phyloP scores from a whole-genome alignment of 805 yeast species.

The Zygoascus bituminiphila region DNA sequence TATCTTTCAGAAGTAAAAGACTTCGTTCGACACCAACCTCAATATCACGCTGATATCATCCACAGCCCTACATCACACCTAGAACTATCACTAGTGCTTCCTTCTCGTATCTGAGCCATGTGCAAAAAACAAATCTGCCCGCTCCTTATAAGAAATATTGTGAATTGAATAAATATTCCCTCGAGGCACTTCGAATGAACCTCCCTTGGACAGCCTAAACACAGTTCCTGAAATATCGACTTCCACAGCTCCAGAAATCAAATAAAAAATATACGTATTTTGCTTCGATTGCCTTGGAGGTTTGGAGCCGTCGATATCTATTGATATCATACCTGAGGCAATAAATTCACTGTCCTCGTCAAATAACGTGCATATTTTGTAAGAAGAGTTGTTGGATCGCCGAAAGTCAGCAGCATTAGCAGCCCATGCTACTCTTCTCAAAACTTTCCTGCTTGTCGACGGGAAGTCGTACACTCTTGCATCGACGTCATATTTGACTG shows the following conservation, averaged over 20 bases:
- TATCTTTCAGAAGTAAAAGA: too few species aligned
- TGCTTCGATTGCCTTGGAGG: slow-evolving; percentile 53
- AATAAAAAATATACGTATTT: slow-evolving; percentile 66
- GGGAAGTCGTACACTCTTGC: slow-evolving; percentile 44
- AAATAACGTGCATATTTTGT: slow-evolving; percentile 55
- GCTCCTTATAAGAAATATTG: slow-evolving; percentile 46
- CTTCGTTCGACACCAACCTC: too few species aligned
- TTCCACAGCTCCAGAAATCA: slow-evolving; percentile 60
- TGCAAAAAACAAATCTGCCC: slow-evolving; percentile 64
- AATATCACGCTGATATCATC: too few species aligned
- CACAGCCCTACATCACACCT: too few species aligned
- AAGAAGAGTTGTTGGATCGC: slow-evolving; percentile 42
- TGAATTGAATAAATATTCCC: slow-evolving; percentile 63
- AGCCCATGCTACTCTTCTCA: slow-evolving; percentile 52
- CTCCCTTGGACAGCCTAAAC: slow-evolving; percentile 60
- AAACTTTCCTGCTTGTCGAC: slow-evolving; percentile 37
- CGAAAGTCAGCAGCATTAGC: slow-evolving; percentile 38
- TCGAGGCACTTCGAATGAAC: slow-evolving; percentile 76
- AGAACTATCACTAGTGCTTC: not conserved
- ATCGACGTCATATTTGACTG: not conserved
- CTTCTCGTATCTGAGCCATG: slow-evolving; percentile 38
- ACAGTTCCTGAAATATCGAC: slow-evolving; percentile 51
- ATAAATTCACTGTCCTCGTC: slow-evolving; percentile 27
- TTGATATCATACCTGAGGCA: slow-evolving; percentile 15
- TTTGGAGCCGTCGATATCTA: slow-evolving; percentile 42